Conservation (phyloP, 805 yeast species). For the Cyberlindnera veronae region DNA sequence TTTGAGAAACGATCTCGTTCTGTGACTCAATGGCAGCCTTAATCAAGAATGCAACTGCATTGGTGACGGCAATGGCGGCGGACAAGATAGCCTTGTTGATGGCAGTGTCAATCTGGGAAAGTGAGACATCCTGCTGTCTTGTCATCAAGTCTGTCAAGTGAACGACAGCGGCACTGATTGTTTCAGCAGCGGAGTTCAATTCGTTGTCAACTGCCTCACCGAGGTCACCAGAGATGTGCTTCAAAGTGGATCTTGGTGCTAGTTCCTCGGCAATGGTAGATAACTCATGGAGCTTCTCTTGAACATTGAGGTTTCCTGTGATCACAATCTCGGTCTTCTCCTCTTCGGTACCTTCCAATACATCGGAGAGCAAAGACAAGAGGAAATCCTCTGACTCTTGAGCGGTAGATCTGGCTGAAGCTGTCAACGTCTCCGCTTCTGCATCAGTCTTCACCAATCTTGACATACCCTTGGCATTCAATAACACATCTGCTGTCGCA, state of each 20-base stretch:
- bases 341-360: conserved; percentile 49
- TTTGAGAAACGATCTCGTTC: conserved; percentile 71
- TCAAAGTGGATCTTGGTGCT: conserved; percentile 37
- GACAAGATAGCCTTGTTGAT: conserved; percentile 73
- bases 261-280: conserved; percentile 53
- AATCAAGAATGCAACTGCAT: conserved; percentile 70
- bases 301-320: conserved; percentile 70
- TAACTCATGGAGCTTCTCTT: conserved; percentile 61
- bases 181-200: conserved; percentile 66
- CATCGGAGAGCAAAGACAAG: conserved; percentile 51
- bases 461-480: conserved; percentile 67
- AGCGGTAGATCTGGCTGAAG: conserved; percentile 53
- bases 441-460: conserved; percentile 47
- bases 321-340: conserved; percentile 76
- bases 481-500: conserved; percentile 57
- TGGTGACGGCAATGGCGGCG: conserved; percentile 77
- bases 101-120: conserved; percentile 56
- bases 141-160: conserved; percentile 51
- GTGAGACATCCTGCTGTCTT: conserved; percentile 46
- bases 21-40: conserved; percentile 78
- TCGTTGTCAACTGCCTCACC: conserved; percentile 72
- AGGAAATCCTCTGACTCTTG: conserved; percentile 60
- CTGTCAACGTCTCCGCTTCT: conserved; percentile 49
- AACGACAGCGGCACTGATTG: conserved; percentile 62
- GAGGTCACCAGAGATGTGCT: conserved; percentile 46